These are phyloP conservation scores for Cucurbita argyrosperma DNA, from an alignment of 306 rosid species.

Conservation along the genomic window DNA sequence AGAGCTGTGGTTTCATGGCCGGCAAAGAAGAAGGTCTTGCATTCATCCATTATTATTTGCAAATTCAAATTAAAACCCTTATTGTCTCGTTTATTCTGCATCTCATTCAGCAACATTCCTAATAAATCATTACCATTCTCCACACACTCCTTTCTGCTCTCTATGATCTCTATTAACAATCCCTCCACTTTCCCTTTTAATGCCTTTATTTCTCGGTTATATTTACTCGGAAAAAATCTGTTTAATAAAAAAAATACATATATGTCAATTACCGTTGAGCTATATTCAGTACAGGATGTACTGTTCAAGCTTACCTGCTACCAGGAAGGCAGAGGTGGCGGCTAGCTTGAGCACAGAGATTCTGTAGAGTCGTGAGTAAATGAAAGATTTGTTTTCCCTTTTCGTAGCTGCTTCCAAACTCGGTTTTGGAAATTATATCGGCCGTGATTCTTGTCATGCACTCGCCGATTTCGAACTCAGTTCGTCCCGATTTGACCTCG, in stretches of 20 bases:
- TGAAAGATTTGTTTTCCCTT: slow-evolving; percentile 82
- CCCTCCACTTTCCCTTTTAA: slow-evolving; percentile 76
- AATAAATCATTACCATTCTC: slow-evolving; percentile 78
- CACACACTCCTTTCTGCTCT: slow-evolving; percentile 68
- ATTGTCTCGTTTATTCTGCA: slow-evolving; percentile 37
- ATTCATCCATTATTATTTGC: slow-evolving; percentile 81
- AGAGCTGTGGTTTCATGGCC: slow-evolving; percentile 95
- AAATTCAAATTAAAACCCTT: slow-evolving; percentile 38
- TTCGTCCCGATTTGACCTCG: slow-evolving; percentile 25
- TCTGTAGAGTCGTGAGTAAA: slow-evolving; percentile 48
- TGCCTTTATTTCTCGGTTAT: slow-evolving; percentile 76
- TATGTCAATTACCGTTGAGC: background rate
- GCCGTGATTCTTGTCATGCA: slow-evolving; percentile 61
- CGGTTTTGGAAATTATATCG: slow-evolving; percentile 78
- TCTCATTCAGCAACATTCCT: slow-evolving; percentile 72
- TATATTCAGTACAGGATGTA: too few relatives aligned
- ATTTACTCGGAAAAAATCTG: slow-evolving; percentile 82
- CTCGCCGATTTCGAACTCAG: slow-evolving; percentile 66
- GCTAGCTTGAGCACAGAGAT: slow-evolving; percentile 74
- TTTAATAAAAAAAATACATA: too few relatives aligned
- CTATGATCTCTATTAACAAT: slow-evolving; percentile 72
- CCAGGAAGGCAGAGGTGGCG: slow-evolving; percentile 82
- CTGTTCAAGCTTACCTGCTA: slow-evolving; percentile 40
- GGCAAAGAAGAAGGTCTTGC: slow-evolving; percentile 95
- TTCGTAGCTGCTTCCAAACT: slow-evolving; percentile 55